Conservation (phyloP, 2,329 filamentous ascomycete species). For the Rasamsonia emersonii region DNA sequence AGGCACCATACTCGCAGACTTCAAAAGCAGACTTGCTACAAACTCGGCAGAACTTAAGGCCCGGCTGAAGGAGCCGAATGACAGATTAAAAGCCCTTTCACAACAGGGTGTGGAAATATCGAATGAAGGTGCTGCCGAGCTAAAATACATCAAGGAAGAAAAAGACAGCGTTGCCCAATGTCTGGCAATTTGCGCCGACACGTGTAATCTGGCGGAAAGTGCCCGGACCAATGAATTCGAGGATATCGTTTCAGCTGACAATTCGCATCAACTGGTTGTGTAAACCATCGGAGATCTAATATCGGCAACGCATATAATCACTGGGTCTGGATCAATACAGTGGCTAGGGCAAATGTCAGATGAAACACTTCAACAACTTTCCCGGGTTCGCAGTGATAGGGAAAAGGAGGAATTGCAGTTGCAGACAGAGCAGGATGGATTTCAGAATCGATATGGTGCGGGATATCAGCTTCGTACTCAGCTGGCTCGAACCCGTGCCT, state of each 20-base stretch:
- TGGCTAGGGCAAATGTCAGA: constrained; percentile 25
- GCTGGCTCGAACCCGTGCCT: too few species aligned
- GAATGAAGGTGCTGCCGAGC: constrained; percentile 8
- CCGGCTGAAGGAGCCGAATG: constrained; percentile 15
- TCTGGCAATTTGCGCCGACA: constrained; percentile 18
- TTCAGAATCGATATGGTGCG: constrained; percentile 3
- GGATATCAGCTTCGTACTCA: constrained; percentile 5
- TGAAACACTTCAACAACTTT: constrained; percentile 21
- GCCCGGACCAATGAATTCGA: constrained; percentile 20
- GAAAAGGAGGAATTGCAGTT: not conserved
- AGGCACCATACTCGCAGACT: constrained; percentile 7
- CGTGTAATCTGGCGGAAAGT: constrained; percentile 17
- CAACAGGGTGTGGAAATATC: constrained; percentile 5
- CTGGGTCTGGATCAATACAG: constrained; percentile 28
- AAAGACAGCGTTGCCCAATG: constrained; percentile 20
- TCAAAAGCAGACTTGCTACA: constrained; percentile 13
- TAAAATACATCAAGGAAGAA: constrained; percentile 18
- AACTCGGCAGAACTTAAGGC: constrained; percentile 14
- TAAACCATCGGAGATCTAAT: constrained; percentile 25
- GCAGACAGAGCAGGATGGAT: constrained; percentile 1
- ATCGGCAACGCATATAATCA: constrained; percentile 20
- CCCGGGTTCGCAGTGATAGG: constrained; percentile 12
- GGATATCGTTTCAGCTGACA: constrained; percentile 19
- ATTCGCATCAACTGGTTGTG: constrained; percentile 22
- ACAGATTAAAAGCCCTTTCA: constrained; percentile 11